Percentiles rank a stretch among this genome's conserved stretches.
phyloP scores from a whole-genome alignment of 257 asterid genomes.

The Solanum sparsipilum region DNA sequence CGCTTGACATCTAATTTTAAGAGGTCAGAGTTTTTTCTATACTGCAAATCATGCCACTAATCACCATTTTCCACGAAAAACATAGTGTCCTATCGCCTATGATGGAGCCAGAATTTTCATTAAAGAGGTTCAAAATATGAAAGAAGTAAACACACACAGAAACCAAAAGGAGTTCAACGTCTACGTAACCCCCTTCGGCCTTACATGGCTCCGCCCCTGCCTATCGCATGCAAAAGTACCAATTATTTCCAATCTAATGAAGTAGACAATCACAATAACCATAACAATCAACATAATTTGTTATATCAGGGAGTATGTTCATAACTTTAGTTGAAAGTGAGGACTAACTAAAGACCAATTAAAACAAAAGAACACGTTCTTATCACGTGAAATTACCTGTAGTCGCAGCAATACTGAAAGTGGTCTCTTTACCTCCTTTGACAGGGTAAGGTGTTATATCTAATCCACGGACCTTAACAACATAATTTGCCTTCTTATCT shows the following conservation, averaged over 20 bases:
- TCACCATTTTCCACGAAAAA: not conserved
- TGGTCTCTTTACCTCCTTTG: conserved; percentile 17
- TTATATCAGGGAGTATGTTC: too few species aligned
- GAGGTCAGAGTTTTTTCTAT: not conserved
- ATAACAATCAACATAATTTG: not conserved
- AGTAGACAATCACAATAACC: not conserved
- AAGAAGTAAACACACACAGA: not conserved
- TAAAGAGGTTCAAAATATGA: not conserved
- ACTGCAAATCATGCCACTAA: not conserved
- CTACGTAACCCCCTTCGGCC: not conserved
- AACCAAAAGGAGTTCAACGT: not conserved
- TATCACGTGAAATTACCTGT: conserved; percentile 7
- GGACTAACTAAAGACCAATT: not conserved
- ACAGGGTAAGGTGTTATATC: conserved; percentile 34
- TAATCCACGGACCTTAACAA: conserved; percentile 29
- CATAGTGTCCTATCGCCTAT: fast-evolving
- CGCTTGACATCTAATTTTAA: not conserved
- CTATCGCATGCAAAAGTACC: not conserved
- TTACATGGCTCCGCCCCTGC: not conserved
- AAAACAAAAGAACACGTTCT: not conserved
- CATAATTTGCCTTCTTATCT: conserved; percentile 21
- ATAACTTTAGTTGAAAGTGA: not conserved
- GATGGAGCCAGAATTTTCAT: not conserved
- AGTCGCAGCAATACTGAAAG: conserved; percentile 22
- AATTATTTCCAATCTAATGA: not conserved